Evolutionary conservation across 1,139 yeast genomes (phyloP), one percentile per base, ranked within the genome.

Genomic region (Pichia sp.): DNA sequence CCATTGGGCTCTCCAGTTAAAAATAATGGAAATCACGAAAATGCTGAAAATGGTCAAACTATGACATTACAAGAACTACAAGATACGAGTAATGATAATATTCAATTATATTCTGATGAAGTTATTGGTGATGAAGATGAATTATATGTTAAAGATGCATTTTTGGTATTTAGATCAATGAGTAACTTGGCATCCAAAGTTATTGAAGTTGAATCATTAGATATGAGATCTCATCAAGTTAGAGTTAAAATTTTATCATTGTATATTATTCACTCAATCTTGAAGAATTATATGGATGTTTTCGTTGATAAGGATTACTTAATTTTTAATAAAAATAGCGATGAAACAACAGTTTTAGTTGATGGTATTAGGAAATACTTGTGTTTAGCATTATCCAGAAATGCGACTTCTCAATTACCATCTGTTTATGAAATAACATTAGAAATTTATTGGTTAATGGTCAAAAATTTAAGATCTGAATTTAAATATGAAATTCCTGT

Each of bases 401-500:
- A 93, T 63, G 95, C 97, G 0, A 93, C 96, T 1, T 86, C 95
- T 24, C 84, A 91, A 4, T 70, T 87, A 41, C 86, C 96, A 0
- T 93, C 96, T 1, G 94, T 91, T 10, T 93, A 85, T 62, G 97
- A 91, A 57, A 76, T 91, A 18, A 80, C 95, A 2, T 72, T 93
- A 37, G 98, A 93, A 60, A 88, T 93, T 16, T 88, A 89, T 63
- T 91, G 96, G 96, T 66, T 89, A 37, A 70, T 93, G 51, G 70
- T 89, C 37, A 78, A 89, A 19, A 84, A 88, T 53, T 68, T 93
- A 53, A 76, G 98, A 56, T 75, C 84, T 6, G 93, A 85, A 52
- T 88, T 91, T 65, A 89, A 89, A 60, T 74, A 82, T 52, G 98
- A 91, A 60, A 85, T 93, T 37, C 96, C 96, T 2, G 95, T 93